Conservation (phyloP, 768 basidiomycete genomes). For the Dentipellis fragilis region DNA sequence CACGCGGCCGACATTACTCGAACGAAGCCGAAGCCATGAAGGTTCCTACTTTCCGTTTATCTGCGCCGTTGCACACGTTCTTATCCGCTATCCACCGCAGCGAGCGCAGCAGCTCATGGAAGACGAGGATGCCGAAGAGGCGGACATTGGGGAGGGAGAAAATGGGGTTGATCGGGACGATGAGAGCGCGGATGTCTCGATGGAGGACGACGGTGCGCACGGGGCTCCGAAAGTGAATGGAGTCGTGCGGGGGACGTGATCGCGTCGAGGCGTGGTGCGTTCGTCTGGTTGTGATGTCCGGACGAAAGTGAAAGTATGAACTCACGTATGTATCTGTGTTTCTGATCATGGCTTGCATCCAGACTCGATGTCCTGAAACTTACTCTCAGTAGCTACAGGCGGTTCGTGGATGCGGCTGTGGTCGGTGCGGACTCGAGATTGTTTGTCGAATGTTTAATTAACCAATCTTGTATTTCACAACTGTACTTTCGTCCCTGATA, state of each 20-base stretch:
- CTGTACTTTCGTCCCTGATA: no score
- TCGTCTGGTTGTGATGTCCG: no score
- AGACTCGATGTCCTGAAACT: no score
- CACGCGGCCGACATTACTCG: conserved; percentile 78
- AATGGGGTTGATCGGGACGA: neutral
- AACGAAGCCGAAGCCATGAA: conserved; percentile 93
- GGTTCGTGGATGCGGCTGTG: no score
- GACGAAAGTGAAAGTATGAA: no score
- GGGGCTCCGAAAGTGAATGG: neutral
- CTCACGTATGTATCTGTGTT: no score
- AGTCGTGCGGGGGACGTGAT: neutral
- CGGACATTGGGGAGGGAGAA: neutral
- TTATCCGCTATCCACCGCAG: neutral
- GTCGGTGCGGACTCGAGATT: no score
- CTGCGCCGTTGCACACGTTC: neutral
- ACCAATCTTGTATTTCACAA: no score
- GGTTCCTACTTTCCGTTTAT: conserved; percentile 28
- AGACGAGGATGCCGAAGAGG: neutral
- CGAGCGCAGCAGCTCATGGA: conserved; percentile 1
- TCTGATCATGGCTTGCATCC: no score
- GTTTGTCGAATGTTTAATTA: no score
- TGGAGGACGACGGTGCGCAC: neutral
- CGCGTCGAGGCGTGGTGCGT: no score
- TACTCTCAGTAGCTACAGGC: no score
- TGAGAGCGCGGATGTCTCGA: neutral